Evolutionary conservation across 148 eudicot species (phyloP).

Genomic region (Linanthus parryae): DNA sequence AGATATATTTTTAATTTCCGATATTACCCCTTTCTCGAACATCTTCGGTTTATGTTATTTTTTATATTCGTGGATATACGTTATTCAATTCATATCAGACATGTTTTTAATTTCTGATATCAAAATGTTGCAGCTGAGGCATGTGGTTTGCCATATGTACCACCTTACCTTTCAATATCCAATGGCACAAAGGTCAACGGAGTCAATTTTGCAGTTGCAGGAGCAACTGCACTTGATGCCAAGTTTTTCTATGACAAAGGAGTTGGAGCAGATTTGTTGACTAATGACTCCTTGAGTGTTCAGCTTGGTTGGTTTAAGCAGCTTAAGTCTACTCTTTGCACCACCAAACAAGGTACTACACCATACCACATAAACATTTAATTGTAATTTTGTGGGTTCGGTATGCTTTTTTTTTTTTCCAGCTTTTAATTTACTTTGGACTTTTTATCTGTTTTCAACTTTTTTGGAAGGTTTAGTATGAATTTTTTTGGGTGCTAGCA

Average conservation of each 20-base stretch:
- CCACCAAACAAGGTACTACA: conserved; percentile 42
- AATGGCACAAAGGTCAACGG: conserved; percentile 31
- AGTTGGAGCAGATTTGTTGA: conserved; percentile 41
- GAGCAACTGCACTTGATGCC: conserved; percentile 60
- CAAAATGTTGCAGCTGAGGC: conserved; percentile 51
- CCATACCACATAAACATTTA: too few relatives aligned
- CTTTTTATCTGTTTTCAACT: too few relatives aligned
- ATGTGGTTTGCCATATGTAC: conserved; percentile 48
- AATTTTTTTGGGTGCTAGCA: too few relatives aligned
- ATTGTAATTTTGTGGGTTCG: too few relatives aligned
- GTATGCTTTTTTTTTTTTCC: too few relatives aligned
- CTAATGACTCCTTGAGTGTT: conserved; percentile 46
- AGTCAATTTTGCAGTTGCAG: conserved; percentile 73
- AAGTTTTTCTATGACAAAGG: conserved; percentile 32
- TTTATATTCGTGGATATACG: too few relatives aligned
- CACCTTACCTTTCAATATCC: conserved; percentile 44
- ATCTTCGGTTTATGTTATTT: too few relatives aligned
- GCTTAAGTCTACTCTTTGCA: conserved; percentile 44
- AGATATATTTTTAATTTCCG: neutral
- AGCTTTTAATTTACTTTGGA: too few relatives aligned
- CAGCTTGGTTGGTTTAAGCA: conserved; percentile 63
- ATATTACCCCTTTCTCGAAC: too few relatives aligned
- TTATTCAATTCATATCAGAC: too few relatives aligned
- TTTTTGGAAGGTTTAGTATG: too few relatives aligned
- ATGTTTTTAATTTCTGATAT: neutral